Conservation (phyloP, 306 rosid species). For the Rosa rugosa region DNA sequence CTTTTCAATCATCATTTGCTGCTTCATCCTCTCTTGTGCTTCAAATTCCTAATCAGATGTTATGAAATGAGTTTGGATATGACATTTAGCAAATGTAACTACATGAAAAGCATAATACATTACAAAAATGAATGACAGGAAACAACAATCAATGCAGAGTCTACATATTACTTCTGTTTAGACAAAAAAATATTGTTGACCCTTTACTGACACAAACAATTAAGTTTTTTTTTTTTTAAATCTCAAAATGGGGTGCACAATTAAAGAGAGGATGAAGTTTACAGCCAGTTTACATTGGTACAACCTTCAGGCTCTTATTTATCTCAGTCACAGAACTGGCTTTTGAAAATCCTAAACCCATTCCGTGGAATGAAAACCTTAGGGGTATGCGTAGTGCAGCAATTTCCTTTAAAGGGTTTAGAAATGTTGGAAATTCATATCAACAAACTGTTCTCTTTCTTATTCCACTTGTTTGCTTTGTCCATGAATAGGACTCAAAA, state of each 20-base stretch:
- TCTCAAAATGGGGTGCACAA: neutral
- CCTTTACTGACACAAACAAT: neutral
- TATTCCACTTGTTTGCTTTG: neutral
- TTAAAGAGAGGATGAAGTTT: neutral
- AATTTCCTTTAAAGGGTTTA: neutral
- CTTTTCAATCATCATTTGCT: slow-evolving; percentile 70
- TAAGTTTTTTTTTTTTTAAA: neutral
- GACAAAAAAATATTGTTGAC: neutral
- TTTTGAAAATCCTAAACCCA: slow-evolving; percentile 2
- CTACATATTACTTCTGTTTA: neutral
- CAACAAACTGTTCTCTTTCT: neutral
- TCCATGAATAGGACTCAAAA: neutral
- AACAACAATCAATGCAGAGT: neutral
- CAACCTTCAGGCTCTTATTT: neutral
- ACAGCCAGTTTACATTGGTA: neutral
- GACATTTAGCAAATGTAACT: neutral
- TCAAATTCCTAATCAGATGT: slow-evolving; percentile 72
- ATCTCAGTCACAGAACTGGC: neutral
- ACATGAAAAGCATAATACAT: neutral
- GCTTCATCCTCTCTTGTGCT: slow-evolving; percentile 93
- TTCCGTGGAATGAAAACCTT: neutral
- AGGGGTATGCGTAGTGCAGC: neutral
- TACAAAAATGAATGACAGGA: slow-evolving; percentile 6
- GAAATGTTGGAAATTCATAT: neutral
- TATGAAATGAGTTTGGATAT: slow-evolving; percentile 7